Percentiles rank a stretch among this genome's conserved stretches.
These are phyloP conservation scores for Puccinia coronata DNA, from an alignment of 1,284 basidiomycete species.

Conservation along the genomic window DNA sequence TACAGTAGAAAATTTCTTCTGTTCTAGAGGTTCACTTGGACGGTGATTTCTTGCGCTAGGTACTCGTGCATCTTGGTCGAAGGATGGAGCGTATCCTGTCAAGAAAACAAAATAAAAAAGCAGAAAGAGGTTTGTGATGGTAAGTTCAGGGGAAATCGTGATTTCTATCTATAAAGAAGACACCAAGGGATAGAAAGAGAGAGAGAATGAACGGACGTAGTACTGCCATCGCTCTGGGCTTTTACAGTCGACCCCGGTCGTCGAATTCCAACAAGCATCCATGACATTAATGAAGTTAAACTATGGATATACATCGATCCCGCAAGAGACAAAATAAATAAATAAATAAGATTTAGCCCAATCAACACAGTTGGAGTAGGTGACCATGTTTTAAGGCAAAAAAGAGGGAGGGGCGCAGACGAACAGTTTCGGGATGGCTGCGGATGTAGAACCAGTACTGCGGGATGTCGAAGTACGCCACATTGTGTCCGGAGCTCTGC, in stretches of 20 bases:
- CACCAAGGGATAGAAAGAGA: neutral
- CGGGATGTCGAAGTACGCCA: constrained; percentile 16
- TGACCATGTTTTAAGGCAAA: neutral
- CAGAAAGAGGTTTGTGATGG: neutral
- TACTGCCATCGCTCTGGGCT: neutral
- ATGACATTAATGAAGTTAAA: constrained; percentile 27
- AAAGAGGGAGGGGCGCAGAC: neutral
- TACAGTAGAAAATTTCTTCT: no score
- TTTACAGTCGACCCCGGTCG: constrained; percentile 25
- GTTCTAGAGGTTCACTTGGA: constrained; percentile 17
- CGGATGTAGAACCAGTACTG: constrained; percentile 18
- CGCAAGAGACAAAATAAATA: neutral
- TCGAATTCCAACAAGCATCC: constrained; percentile 43
- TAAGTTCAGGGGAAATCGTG: no score
- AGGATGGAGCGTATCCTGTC: constrained; percentile 40
- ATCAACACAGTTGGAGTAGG: neutral
- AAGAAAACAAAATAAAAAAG: neutral
- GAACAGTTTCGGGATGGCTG: constrained; percentile 13
- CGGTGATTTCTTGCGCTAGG: constrained; percentile 30
- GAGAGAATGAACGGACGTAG: neutral
- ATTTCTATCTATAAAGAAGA: no score
- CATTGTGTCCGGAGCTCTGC: neutral
- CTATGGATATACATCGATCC: neutral
- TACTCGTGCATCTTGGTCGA: constrained; percentile 34
- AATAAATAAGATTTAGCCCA: neutral